Percentiles rank a stretch among this genome's conserved stretches.
phyloP scores from a whole-genome alignment of 2,329 filamentous ascomycete genomes.

The Xylariaceae sp. region DNA sequence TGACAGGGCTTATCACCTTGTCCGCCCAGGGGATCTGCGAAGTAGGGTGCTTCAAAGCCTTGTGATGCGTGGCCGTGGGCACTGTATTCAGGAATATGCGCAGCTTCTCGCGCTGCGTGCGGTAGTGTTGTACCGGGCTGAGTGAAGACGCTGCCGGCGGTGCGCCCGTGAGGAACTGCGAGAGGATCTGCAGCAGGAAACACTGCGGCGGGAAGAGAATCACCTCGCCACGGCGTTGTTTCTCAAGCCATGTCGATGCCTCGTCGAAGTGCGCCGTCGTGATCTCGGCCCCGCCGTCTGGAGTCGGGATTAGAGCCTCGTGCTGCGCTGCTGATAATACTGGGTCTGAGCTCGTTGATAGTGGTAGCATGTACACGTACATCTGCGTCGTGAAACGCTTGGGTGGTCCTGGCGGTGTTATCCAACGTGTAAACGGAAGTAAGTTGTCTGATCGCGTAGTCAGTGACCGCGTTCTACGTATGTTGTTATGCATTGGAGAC shows the following conservation, averaged over 20 bases:
- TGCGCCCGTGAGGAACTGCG: conserved; percentile 55
- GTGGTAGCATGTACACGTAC: conserved; percentile 90
- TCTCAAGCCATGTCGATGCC: conserved; percentile 71
- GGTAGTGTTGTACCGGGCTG: conserved; percentile 46
- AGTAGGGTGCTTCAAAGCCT: conserved; percentile 49
- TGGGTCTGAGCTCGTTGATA: conserved; percentile 42
- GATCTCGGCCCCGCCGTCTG: conserved; percentile 70
- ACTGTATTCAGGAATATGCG: conserved; percentile 57
- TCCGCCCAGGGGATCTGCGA: conserved; percentile 61
- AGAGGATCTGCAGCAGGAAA: conserved; percentile 70
- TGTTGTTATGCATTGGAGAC: not conserved
- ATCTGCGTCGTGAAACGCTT: conserved; percentile 94
- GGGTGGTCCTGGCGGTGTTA: conserved; percentile 76
- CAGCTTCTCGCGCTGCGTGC: conserved; percentile 58
- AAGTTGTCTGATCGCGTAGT: conserved; percentile 58
- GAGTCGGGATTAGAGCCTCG: conserved; percentile 69
- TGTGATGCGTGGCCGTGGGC: conserved; percentile 51
- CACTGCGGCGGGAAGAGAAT: conserved; percentile 92
- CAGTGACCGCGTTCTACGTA: not conserved
- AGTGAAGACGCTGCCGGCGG: conserved; percentile 37
- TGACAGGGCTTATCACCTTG: conserved; percentile 66
- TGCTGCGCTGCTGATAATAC: conserved; percentile 47
- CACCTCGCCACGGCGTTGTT: conserved; percentile 69
- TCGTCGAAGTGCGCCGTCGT: conserved; percentile 81
- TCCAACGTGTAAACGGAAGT: conserved; percentile 88